phyloP scores from a whole-genome alignment of 1,284 basidiomycete genomes.

The Tilletia walkeri region DNA sequence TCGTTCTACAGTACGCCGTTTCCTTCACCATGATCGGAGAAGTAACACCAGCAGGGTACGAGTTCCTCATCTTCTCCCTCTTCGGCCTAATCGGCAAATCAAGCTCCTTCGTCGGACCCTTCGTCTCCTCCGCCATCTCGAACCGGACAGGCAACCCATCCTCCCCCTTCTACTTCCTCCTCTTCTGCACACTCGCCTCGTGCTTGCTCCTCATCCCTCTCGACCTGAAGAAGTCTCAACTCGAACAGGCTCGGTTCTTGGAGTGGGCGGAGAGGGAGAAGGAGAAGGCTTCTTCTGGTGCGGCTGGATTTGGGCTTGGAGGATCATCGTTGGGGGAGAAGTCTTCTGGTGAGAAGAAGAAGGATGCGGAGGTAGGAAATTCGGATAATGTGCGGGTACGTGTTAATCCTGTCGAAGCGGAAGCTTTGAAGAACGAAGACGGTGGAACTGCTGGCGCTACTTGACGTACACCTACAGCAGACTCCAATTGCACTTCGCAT shows the following conservation, averaged over 20 bases:
- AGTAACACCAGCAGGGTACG: conserved; percentile 65
- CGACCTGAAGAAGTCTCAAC: conserved; percentile 64
- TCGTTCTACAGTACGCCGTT: conserved; percentile 65
- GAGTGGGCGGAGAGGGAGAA: conserved; percentile 57
- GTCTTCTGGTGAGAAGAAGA: too few relatives aligned
- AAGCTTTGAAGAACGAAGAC: too few relatives aligned
- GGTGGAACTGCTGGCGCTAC: too few relatives aligned
- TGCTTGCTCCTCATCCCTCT: conserved; percentile 72
- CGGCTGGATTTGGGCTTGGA: too few relatives aligned
- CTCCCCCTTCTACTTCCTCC: conserved; percentile 78
- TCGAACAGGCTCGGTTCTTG: conserved; percentile 68
- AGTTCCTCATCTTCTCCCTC: conserved; percentile 72
- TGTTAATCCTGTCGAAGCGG: too few relatives aligned
- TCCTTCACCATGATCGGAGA: conserved; percentile 82
- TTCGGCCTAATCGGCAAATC: conserved; percentile 65
- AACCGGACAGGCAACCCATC: conserved; percentile 68
- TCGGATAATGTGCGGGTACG: too few relatives aligned
- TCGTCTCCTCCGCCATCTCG: conserved; percentile 63
- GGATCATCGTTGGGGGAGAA: too few relatives aligned
- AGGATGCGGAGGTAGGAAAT: too few relatives aligned
- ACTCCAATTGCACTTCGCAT: too few relatives aligned
- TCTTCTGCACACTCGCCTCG: conserved; percentile 68
- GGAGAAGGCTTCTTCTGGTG: neutral
- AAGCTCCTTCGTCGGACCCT: conserved; percentile 69
- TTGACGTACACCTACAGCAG: too few relatives aligned